A percentile compares a stretch with the other conserved stretches of the same genome.
Evolutionary conservation across 306 rosid species (phyloP).

Genomic region (Vigna unguiculata): DNA sequence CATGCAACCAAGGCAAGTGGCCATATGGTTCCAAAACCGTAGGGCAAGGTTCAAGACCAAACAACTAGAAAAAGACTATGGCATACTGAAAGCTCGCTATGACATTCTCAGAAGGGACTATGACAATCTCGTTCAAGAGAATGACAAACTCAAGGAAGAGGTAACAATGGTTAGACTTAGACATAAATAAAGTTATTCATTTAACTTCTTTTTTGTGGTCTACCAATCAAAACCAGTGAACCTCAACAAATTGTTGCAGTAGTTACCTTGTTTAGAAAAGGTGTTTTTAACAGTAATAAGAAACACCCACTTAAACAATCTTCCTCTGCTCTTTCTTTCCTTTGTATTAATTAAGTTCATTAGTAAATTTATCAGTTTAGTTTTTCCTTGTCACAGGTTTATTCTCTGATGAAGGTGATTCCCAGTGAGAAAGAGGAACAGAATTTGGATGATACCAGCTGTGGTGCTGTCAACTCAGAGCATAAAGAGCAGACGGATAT

Average conservation of each 20-base stretch:
- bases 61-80: constrained; percentile 66
- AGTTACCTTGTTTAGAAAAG: too few species aligned
- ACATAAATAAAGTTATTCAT: not conserved
- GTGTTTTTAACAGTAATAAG: not conserved
- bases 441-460: constrained; percentile 32
- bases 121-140: constrained; percentile 60
- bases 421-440: constrained; percentile 48
- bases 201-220: not conserved
- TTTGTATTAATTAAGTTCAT: not conserved
- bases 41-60: constrained; percentile 78
- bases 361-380: not conserved
- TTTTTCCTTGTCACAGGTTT: constrained; percentile 46
- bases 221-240: not conserved
- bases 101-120: constrained; percentile 57
- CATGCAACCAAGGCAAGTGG: constrained; percentile 83
- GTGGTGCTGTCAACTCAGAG: constrained; percentile 43
- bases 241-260: not conserved
- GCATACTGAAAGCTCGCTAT: constrained; percentile 54
- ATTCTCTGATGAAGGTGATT: constrained; percentile 51
- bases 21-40: constrained; percentile 89
- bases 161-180: constrained; percentile 37
- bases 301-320: not conserved
- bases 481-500: constrained; percentile 34
- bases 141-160: constrained; percentile 57
- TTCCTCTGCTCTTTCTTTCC: not conserved